Base-by-base conservation (phyloP, 2,329 filamentous ascomycete species). In the Scedosporium boydii region DNA sequence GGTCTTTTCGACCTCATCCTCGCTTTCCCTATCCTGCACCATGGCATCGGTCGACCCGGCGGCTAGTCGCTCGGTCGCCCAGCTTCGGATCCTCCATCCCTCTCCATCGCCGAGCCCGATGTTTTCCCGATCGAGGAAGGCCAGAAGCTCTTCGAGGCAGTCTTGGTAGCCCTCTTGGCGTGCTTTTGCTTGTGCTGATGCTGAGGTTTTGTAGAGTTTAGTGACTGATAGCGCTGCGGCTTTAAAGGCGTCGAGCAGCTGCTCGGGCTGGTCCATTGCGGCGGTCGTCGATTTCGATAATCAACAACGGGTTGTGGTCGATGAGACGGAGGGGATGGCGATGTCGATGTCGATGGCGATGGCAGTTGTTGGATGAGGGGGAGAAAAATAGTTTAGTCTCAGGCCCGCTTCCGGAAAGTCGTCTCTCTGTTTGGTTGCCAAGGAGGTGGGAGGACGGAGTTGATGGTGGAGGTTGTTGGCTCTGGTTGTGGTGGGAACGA, bases 171-270 rank as follows among this genome's bases (percentile, higher is more conserved):
- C 95, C 46, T 93, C 88, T 59, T 84, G 78, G 59, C 90, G 86
- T 57, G 91, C 87, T 69, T 87, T 87, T 59, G 87, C 82, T 72
- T 95, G 87, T 58, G 90, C 89, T 38, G 86, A 81, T 12, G 90
- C 88, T 3, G 93, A 93, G 46, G 88, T 93, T 76, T 96, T 97
- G 79, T 98, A 98, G 14, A 99, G 86, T 70, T 96, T 96, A 58
- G 95, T 98, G 62, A 98, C 93, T 5, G 92, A 96, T 41, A 97
- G 82, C 21, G 95, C 95, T 41, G 95, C 95, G 16, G 89, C 87
- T 74, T 92, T 95, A 82, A 99, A 99, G 63, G 91, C 88, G 68
- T 93, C 88, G 63, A 97, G 85, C 58, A 97, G 85, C 71, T 86
- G 82, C 70, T 87, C 85, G 18, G 83, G 81, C 18, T 78, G 77